Percentiles rank a stretch among this genome's conserved stretches.
Conservation (phyloP, 1,139 yeast genomes). For the Blastobotrys ciferrii region DNA sequence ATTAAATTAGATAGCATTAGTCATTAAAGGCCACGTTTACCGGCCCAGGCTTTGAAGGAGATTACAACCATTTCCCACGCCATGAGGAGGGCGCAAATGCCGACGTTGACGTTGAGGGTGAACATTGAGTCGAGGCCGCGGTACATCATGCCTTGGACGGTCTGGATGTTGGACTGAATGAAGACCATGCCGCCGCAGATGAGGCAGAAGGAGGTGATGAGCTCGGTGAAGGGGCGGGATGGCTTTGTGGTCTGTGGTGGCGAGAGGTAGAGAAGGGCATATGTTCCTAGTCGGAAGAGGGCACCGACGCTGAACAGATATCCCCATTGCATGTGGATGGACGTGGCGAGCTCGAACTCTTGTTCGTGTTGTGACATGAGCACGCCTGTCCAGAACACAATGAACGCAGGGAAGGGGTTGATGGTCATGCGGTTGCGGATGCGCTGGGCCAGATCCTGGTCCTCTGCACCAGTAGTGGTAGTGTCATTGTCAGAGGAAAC, state of each 20-base stretch:
- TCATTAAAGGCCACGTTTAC: neutral
- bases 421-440: slow-evolving; percentile 33
- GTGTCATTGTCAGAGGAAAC: neutral
- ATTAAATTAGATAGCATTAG: neutral
- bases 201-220: slow-evolving; percentile 72
- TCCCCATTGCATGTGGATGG: slow-evolving; percentile 92
- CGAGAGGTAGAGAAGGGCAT: slow-evolving; percentile 52
- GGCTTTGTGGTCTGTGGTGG: slow-evolving; percentile 50
- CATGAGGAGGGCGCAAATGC: slow-evolving; percentile 77
- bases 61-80: slow-evolving; percentile 80
- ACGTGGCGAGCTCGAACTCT: slow-evolving; percentile 71
- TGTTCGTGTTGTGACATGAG: slow-evolving; percentile 94
- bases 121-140: slow-evolving; percentile 89
- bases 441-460: neutral
- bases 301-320: slow-evolving; percentile 73
- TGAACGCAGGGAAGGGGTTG: slow-evolving; percentile 90
- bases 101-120: slow-evolving; percentile 80
- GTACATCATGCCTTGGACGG: slow-evolving; percentile 77
- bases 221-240: slow-evolving; percentile 79
- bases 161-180: slow-evolving; percentile 87
- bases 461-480: no score
- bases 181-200: slow-evolving; percentile 87
- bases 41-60: slow-evolving; percentile 46
- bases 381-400: slow-evolving; percentile 96
- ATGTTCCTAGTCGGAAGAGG: slow-evolving; percentile 68